These are phyloP conservation scores for Pestalotiopsis sp. DNA, from an alignment of 2,329 filamentous ascomycete species.

Conservation along the genomic window DNA sequence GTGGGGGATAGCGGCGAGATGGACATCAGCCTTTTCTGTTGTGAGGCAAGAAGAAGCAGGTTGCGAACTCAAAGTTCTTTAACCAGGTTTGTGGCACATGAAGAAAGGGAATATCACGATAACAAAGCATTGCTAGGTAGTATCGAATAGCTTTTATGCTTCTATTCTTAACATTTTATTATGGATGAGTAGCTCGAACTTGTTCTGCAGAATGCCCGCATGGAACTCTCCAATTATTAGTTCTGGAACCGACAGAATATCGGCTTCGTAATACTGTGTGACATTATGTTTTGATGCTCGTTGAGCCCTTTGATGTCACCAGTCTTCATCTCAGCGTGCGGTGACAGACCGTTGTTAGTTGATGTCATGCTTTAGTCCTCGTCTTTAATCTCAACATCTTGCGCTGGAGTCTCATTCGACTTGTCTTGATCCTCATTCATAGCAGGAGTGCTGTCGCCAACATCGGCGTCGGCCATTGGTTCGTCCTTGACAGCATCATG, in stretches of 20 bases:
- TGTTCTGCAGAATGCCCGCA: background rate
- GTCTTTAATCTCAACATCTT: conserved; percentile 2
- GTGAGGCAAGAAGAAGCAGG: background rate
- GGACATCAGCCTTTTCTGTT: background rate
- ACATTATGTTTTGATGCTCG: background rate
- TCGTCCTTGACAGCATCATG: background rate
- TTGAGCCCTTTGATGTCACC: background rate
- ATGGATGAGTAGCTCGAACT: background rate
- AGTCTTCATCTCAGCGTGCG: background rate
- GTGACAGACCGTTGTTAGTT: background rate
- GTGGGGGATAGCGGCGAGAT: background rate
- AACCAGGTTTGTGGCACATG: background rate
- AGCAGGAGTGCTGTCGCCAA: background rate
- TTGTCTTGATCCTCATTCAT: background rate
- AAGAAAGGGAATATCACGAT: background rate
- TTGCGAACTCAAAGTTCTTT: background rate
- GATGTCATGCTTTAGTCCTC: background rate
- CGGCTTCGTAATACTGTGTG: background rate
- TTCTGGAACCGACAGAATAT: background rate
- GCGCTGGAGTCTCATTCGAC: background rate
- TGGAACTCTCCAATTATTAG: background rate
- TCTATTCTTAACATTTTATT: background rate
- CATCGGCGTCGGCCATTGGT: background rate
- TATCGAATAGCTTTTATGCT: conserved; percentile 1
- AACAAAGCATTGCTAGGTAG: background rate